Evolutionary conservation across 345 rosid species (phyloP).

Genomic region (Lenwebbia sp.): DNA sequence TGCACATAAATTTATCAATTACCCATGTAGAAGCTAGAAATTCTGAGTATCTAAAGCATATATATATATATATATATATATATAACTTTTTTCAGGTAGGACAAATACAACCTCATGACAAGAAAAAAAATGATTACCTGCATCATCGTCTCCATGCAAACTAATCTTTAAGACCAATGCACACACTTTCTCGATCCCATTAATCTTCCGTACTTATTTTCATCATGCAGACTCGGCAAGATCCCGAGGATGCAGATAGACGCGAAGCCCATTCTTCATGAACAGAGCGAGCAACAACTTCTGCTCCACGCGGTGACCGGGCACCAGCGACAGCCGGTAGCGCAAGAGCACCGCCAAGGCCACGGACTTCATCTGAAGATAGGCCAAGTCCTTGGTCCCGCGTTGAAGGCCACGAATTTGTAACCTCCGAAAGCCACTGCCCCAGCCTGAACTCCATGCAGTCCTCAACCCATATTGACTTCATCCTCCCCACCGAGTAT

Average conservation of each 20-base stretch:
- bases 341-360: constrained; percentile 78
- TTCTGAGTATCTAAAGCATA: not conserved
- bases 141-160: not conserved
- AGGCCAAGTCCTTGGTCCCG: constrained; percentile 96
- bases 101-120: not conserved
- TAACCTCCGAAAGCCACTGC: constrained; percentile 61
- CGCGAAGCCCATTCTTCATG: constrained; percentile 78
- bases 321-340: constrained; percentile 52
- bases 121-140: not conserved
- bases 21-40: not conserved
- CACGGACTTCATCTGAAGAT: constrained; percentile 77
- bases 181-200: not conserved
- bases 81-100: not conserved
- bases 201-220: not conserved
- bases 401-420: constrained; percentile 83
- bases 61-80: not conserved
- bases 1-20: not conserved
- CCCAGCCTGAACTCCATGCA: constrained; percentile 76
- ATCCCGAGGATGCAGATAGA: constrained; percentile 60
- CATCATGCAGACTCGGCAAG: constrained; percentile 2
- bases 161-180: not conserved
- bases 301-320: constrained; percentile 81
- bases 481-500: constrained; percentile 78
- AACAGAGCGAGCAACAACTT: constrained; percentile 88
- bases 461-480: constrained; percentile 87